Evolutionary conservation across 1,284 basidiomycete genomes (phyloP), one percentile per base, ranked within the genome.

Genomic region (Trametes hirsuta): DNA sequence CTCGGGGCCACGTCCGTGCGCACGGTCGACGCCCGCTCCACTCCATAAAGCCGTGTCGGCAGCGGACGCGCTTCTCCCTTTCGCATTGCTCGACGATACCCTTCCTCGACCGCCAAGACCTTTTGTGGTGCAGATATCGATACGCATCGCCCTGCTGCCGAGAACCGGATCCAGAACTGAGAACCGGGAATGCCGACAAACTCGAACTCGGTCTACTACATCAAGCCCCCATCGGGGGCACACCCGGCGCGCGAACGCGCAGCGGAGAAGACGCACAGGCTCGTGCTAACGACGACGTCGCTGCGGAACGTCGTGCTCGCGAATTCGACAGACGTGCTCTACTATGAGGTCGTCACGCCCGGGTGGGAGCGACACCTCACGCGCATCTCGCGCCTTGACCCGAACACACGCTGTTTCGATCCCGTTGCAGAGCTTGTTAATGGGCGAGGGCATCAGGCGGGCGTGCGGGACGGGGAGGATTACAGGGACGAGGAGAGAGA

Each of bases 301-400:
- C 60, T 78, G 44, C 72, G 71, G 58, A 79, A 78, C 61, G 73
- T 76, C 57, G 67, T 76, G 41, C 71, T 79, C 60, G 72, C 79
- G 36, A 78, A 76, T 59, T 67, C 66, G 39, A 69, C 67, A 47
- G 79, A 81, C 62, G 68, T 69, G 59, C 71, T 77, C 58, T 77
- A 77, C 70, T 81, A 76, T 62, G 79, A 79, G 57, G 65, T 80
- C 59, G 70, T 74, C 41, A 81, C 79, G 41, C 78, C 76, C 6
- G 70, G 72, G 47, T 78, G 79, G 78, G 76, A 76, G 54, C 66
- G 72, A 9, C 65, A 73, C 48, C 40, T 69, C 59, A 80, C 79
- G 62, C 75, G 70, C 49, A 68, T 80, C 37, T 70, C 68, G 49
- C 69, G 74, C 56, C 70, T 77, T 37, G 71, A 76, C 58, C 67